phyloP scores from a whole-genome alignment of 2,329 filamentous ascomycete species.

The Sarocladium kiliense region DNA sequence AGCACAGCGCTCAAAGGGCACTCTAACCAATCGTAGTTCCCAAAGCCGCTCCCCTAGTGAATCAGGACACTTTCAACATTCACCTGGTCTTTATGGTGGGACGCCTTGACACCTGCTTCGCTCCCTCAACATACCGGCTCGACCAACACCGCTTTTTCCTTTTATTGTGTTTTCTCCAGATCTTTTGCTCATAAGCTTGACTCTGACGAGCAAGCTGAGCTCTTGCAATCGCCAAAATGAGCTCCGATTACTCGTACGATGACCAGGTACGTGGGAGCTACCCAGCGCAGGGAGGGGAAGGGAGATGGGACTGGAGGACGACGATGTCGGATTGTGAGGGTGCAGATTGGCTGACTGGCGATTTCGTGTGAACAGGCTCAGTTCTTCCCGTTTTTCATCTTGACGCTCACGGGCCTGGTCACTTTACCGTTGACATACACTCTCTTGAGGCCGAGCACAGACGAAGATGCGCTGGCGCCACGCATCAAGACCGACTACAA shows the following conservation, averaged over 20 bases:
- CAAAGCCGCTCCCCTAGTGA: conserved; percentile 6
- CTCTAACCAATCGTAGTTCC: conserved; percentile 10
- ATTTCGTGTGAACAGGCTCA: conserved; percentile 56
- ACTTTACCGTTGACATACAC: conserved; percentile 88
- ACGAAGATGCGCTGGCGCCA: conserved; percentile 74
- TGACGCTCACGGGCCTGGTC: conserved; percentile 81
- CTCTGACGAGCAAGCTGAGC: conserved; percentile 26
- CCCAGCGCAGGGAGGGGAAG: background rate
- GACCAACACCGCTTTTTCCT: conserved; percentile 3
- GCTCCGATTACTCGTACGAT: conserved; percentile 97
- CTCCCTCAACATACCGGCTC: background rate
- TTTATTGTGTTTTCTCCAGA: conserved; percentile 11
- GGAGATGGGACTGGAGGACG: background rate
- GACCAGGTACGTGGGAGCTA: conserved; percentile 58
- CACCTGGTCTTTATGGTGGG: background rate
- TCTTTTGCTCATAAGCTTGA: conserved; percentile 10
- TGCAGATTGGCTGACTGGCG: background rate
- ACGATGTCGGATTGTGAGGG: background rate
- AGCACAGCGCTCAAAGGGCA: background rate
- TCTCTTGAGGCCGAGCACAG: conserved; percentile 70
- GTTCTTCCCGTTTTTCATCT: conserved; percentile 98
- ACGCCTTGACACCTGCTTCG: background rate
- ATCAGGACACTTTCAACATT: conserved; percentile 15
- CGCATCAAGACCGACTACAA: conserved; percentile 78
- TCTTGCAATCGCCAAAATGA: conserved; percentile 57